Percentiles rank a stretch among this genome's conserved stretches.
phyloP scores from a whole-genome alignment of 441 rosid species.

The Euphorbia celastroides region DNA sequence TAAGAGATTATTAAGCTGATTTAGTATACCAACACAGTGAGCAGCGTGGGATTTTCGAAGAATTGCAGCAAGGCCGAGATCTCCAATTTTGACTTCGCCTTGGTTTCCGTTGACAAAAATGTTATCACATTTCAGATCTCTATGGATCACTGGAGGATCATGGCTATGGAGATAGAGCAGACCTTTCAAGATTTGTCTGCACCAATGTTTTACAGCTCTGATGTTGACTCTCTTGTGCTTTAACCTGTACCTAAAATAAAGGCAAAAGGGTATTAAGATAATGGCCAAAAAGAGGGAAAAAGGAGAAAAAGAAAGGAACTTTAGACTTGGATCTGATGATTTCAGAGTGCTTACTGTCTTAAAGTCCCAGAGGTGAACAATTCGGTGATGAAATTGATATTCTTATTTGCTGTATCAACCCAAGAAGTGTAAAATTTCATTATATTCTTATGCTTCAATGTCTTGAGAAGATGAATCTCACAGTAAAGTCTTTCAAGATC shows the following conservation, averaged over 20 bases:
- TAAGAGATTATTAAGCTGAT: background rate
- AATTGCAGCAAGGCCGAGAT: conserved; percentile 92
- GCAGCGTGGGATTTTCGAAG: conserved; percentile 79
- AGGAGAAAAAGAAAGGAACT: background rate
- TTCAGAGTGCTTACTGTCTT: conserved; percentile 61
- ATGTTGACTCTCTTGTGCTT: conserved; percentile 89
- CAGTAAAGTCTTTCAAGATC: conserved; percentile 90
- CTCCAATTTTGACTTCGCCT: conserved; percentile 97
- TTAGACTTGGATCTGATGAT: conserved; percentile 11
- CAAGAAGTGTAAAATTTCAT: conserved; percentile 95
- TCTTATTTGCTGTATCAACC: conserved; percentile 76
- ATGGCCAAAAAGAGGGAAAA: conserved; percentile 12
- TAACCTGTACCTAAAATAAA: conserved; percentile 54
- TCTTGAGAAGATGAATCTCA: conserved; percentile 92
- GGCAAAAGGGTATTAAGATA: conserved; percentile 10
- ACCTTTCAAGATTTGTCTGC: conserved; percentile 88
- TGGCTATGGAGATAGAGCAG: conserved; percentile 77
- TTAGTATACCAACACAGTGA: conserved; percentile 77
- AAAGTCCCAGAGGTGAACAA: conserved; percentile 98
- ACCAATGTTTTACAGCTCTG: conserved; percentile 97
- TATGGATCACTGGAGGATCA: conserved; percentile 92
- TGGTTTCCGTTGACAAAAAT: conserved; percentile 93
- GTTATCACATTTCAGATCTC: conserved; percentile 98
- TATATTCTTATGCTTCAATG: conserved; percentile 79
- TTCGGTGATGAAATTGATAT: conserved; percentile 92